Conservation (phyloP, 2,329 filamentous ascomycete species). For the Aspergillus niger region DNA sequence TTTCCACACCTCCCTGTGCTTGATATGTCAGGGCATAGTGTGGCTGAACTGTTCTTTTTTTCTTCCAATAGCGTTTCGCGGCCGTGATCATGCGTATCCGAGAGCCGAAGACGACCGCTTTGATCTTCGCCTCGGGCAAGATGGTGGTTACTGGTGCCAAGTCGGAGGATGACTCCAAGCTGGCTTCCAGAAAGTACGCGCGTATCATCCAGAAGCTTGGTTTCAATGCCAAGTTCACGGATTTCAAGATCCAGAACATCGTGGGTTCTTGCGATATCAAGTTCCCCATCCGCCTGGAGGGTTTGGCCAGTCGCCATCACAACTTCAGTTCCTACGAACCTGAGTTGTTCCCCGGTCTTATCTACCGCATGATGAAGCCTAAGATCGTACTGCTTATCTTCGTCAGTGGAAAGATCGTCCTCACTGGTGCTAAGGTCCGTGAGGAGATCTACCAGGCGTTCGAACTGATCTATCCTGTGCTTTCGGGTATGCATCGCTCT, state of each 20-base stretch:
- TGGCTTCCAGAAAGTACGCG: conserved; percentile 95
- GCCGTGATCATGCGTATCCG: conserved; percentile 99
- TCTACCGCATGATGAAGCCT: conserved; percentile 99
- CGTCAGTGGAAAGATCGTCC: conserved; percentile 95
- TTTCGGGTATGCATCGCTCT: conserved; percentile 66
- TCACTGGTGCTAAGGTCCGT: conserved; percentile 95
- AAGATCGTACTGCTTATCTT: conserved; percentile 99
- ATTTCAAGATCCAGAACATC: conserved; percentile 99
- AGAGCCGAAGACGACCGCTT: conserved; percentile 95
- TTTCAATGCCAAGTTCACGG: conserved; percentile 98
- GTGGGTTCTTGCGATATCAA: conserved; percentile 99
- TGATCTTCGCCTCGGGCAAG: conserved; percentile 98
- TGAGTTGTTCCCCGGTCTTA: conserved; percentile 96
- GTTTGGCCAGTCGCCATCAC: conserved; percentile 94
- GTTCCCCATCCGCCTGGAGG: conserved; percentile 96
- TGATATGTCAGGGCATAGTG: conserved; percentile 40
- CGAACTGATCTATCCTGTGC: conserved; percentile 94
- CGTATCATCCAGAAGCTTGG: conserved; percentile 99
- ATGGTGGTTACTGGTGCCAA: conserved; percentile 99
- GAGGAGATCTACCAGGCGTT: conserved; percentile 98
- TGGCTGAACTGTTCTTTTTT: conserved; percentile 47
- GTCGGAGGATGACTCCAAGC: conserved; percentile 95
- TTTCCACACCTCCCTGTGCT: conserved; percentile 38
- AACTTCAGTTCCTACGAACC: conserved; percentile 99
- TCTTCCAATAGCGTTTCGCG: conserved; percentile 77